These are phyloP conservation scores for Oryza glumipatula DNA, from an alignment of 176 grass and related monocot genomes.

Conservation along the genomic window DNA sequence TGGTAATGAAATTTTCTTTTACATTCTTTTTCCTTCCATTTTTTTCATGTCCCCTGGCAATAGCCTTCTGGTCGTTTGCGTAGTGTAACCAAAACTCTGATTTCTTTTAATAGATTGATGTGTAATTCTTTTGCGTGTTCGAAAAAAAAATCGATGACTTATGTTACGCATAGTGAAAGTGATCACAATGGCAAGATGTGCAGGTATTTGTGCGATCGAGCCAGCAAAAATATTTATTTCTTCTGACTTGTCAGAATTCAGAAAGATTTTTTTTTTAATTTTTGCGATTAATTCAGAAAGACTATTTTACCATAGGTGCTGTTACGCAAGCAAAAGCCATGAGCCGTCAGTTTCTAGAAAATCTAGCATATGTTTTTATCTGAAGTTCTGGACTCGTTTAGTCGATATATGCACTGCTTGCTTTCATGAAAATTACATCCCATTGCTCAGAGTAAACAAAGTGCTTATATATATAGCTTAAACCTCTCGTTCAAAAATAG, in stretches of 20 bases:
- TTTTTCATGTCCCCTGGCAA: no score
- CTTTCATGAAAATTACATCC: neutral
- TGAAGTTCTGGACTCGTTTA: neutral
- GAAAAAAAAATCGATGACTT: neutral
- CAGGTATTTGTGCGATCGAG: neutral
- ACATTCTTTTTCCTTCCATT: no score
- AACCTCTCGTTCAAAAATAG: neutral
- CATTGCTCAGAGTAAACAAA: neutral
- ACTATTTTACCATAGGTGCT: neutral
- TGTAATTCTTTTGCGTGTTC: no score
- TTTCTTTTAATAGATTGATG: no score
- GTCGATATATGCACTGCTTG: neutral
- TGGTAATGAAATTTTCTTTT: no score
- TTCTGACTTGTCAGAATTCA: neutral
- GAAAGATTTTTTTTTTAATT: no score
- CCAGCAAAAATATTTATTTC: neutral
- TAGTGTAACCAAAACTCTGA: no score
- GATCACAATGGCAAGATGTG: neutral
- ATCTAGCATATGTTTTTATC: neutral
- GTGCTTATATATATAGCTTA: neutral
- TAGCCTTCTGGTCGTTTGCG: no score
- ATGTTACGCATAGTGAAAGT: neutral
- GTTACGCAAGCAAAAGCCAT: neutral
- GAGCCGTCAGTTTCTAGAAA: neutral
- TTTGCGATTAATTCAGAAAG: no score